Percentiles rank a stretch among this genome's conserved stretches.
phyloP scores from a whole-genome alignment of 2,329 filamentous ascomycete genomes.

The Alternaria brassicae region DNA sequence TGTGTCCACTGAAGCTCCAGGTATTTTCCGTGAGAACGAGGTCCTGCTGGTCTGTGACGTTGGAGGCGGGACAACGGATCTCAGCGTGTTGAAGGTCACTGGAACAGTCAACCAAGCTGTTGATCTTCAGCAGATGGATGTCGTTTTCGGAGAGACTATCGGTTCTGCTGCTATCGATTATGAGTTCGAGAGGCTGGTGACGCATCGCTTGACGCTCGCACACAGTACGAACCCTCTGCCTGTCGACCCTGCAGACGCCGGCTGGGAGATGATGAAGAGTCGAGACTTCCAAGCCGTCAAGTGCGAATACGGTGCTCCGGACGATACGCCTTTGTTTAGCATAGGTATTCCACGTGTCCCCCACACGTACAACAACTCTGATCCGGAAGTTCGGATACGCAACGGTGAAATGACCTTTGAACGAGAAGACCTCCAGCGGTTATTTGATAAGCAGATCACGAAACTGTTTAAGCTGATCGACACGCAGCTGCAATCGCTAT shows the following conservation, averaged over 20 bases:
- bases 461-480: conserved; percentile 49
- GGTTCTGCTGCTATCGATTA: conserved; percentile 53
- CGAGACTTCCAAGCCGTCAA: conserved; percentile 52
- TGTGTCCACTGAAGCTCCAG: conserved; percentile 49
- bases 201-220: conserved; percentile 38
- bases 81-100: conserved; percentile 49
- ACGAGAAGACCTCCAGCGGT: conserved; percentile 39
- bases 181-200: conserved; percentile 49
- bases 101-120: conserved; percentile 37
- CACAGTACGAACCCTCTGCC: conserved; percentile 34
- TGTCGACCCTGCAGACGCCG: conserved; percentile 44
- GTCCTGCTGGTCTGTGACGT: conserved; percentile 60
- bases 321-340: conserved; percentile 47
- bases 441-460: conserved; percentile 49
- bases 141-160: conserved; percentile 52
- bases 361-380: conserved; percentile 41
- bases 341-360: conserved; percentile 47
- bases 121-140: conserved; percentile 46
- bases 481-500: conserved; percentile 40
- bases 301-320: conserved; percentile 50
- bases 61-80: conserved; percentile 58
- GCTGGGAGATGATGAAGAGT: conserved; percentile 53
- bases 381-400: conserved; percentile 40
- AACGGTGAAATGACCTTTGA: conserved; percentile 47
- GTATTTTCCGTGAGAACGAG: conserved; percentile 51